Evolutionary conservation across 2,329 filamentous ascomycete species (phyloP), one percentile per base, ranked within the genome.

Genomic region (Calonectria naviculata): DNA sequence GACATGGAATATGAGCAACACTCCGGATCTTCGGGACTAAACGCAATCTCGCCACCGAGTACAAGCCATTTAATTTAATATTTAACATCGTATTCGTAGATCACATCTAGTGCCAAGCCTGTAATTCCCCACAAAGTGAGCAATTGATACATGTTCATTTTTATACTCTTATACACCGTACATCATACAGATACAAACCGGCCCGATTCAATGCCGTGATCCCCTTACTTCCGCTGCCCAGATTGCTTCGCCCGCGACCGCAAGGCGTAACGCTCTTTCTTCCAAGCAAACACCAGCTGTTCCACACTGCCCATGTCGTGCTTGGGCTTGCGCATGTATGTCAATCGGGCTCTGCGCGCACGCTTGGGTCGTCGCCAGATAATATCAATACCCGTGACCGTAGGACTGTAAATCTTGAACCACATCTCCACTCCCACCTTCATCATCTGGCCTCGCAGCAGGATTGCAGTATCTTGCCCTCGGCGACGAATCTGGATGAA

Each of bases 401-500:
- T 93, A 71, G 96, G 96, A 80, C 91, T 94, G 87, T 97, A 98
- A 70, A 98, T 88, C 88, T 99, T 99, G 85, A 94, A 95, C 92
- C 95, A 98, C 94, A 98, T 97, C 89, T 99, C 97, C 71, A 98
- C 94, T 71, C 94, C 94, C 8, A 97, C 91, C 78, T 94, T 91
- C 76, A 94, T 95, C 78, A 99, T 86, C 81, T 97, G 92, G 78
- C 96, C 96, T 68, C 97, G 90, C 71, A 99, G 88, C 71, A 98
- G 86, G 67, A 99, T 93, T 5, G 94, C 93, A 3, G 95, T 97
- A 85, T 98, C 96, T 71, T 97, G 90, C 71, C 95, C 95, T n/a
- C 93, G 89, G 66, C 95, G 89, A 67, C 95, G 93, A 81, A 99
- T 95, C 80, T 93, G 93, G 81, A 99, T 88, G 79, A 94, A 93